phyloP scores from a whole-genome alignment of 148 eudicot genomes.

The Heliamphora exappendiculata region DNA sequence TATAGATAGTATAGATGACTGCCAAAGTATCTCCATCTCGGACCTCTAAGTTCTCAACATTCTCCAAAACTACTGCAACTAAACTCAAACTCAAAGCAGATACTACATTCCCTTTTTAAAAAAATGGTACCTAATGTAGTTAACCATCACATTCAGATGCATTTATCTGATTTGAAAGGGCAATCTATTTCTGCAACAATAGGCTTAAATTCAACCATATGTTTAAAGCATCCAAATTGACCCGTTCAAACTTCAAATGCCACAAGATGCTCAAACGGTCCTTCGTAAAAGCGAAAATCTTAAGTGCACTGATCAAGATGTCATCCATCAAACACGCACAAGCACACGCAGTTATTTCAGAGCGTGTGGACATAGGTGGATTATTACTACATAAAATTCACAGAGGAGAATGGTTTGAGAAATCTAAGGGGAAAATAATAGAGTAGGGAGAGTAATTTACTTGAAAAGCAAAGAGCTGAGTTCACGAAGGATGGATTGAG shows the following conservation, averaged over 20 bases:
- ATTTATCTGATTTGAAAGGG: too few relatives aligned
- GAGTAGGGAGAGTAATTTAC: conserved; percentile 18
- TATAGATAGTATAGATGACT: not conserved
- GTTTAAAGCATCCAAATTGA: too few relatives aligned
- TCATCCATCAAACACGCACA: too few relatives aligned
- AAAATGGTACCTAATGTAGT: not conserved
- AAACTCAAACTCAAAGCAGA: not conserved
- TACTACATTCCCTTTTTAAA: not conserved
- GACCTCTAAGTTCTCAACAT: not conserved
- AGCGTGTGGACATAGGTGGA: too few relatives aligned
- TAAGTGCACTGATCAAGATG: too few relatives aligned
- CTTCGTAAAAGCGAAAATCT: too few relatives aligned
- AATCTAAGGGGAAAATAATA: not conserved
- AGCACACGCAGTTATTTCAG: too few relatives aligned
- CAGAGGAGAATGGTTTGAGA: not conserved
- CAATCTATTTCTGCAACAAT: too few relatives aligned
- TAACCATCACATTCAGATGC: not conserved
- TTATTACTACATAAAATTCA: not conserved
- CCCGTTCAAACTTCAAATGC: too few relatives aligned
- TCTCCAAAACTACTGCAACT: not conserved
- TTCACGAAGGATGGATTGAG: conserved; percentile 41
- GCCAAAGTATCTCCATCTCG: not conserved
- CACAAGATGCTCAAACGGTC: too few relatives aligned
- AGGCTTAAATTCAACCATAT: too few relatives aligned
- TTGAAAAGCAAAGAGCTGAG: conserved; percentile 65